Base-by-base conservation (phyloP, 75 land plant species). In the Cryptomeria japonica region DNA sequence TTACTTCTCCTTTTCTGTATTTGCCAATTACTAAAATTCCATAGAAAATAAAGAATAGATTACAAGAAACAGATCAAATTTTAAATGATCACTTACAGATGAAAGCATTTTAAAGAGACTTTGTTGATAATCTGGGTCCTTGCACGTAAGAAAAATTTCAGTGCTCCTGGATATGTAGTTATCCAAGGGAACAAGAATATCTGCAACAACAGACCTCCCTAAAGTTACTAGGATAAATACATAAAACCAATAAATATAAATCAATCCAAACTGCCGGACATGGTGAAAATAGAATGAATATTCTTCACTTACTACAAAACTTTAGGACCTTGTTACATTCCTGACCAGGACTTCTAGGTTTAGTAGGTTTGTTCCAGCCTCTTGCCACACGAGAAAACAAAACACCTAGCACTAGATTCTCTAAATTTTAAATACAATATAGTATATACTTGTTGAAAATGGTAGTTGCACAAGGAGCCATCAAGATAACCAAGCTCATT, bases 161-260 rank as follows among this genome's bases (percentile, higher is more conserved):
- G 99, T 97, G 64, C 99, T 91, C 72, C 99, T 93, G 16, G 99
- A 98, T 86, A 98, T 94, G 88, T 95, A 98, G 86, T 98, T 98
- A 90, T 98, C 99, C 93, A 98, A 87, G 42, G 99, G 99, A 85
- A 98, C 96, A 87, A 98, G 91, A 87, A 98, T 96, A 91, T 98
- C 99, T 98, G 90, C 90, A 78, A 44, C 11, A 82, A 1, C 25
- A 82, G 53, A 28, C 84, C 53, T 46, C 47, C 3, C 15, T 46
- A 82, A 82, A n/a, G 11, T 46, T 82, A 18, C 49, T 11, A 25
- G 41, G 32, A 46, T 31, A 25, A 12, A 72, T 56, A 61, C 31
- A 61, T 70, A 83, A 49, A 84, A 34, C 37, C 77, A 28, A 42
- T 44, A 8, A 80, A 25, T 85, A 10, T 16, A 36, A 5, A 44